Evolutionary conservation across 768 basidiomycete genomes (phyloP), one percentile per base, ranked within the genome.

Genomic region (Phaeotremella fagi): DNA sequence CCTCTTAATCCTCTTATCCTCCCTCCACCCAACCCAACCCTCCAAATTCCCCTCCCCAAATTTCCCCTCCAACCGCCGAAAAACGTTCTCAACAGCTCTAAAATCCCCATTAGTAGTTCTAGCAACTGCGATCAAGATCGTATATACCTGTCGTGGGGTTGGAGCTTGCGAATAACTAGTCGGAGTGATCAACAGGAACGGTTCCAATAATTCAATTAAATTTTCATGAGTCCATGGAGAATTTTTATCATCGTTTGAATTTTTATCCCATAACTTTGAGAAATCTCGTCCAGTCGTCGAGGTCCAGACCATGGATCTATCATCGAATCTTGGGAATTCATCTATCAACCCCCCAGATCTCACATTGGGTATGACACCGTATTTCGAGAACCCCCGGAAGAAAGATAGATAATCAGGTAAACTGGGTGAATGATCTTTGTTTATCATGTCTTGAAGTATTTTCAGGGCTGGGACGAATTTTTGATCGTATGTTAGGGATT

Each of bases 351-450:
- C 11, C 23, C 42, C 23, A 45, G 12, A 35, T 43, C 45, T 15
- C 43, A 49, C 4, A 12, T 12, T 25, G 12, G 45, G 43, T 9
- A 61, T 46, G 23, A 25, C 37, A 6, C 70, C 72, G 44, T 60
- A 63, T 35, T 53, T 28, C n/a, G 68, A 62, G 45, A 74, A 74
- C 1, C 66, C 72, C n/a, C 53, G 49, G 41, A 74, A 65, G 1
- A 74, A 55, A 1, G 62, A 47, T 1, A 60, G 38, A 38, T 65
- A 71, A 45, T 71, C 72, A 4, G 55, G 50, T 2, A 66, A 33
- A 16, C 29, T 33, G 3, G 70, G 70, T 3, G 55, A 47, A 29
- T 50, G 52, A 2, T 51, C 59, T 23, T 58, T 58, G 4, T 60
- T 53, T 18, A 69, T 42, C 55, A 68, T 63, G 29, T 68, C 55